Evolutionary conservation across 176 grass and related monocot species (phyloP), one percentile per base, ranked within the genome.

Genomic region (Aegilops speltoides): DNA sequence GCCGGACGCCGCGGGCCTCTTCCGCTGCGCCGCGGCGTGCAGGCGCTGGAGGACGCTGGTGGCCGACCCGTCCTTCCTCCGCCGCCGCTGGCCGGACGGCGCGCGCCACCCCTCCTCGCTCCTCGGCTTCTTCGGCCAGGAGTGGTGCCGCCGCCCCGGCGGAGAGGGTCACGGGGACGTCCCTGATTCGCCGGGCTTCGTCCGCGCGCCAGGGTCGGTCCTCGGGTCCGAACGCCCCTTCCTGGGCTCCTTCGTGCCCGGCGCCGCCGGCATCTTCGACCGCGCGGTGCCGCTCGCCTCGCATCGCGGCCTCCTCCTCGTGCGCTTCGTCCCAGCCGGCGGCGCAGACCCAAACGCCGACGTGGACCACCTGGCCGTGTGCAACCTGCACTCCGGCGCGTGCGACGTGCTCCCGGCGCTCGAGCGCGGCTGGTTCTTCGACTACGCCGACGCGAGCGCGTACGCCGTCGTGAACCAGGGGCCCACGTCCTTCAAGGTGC

Each of bases 11-110:
- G 26, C 46, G 16, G 74, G 54, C 17, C 74, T 77, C 17, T 77
- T 77, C 74, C 74, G 74, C 16, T 77, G 74, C 74, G 74, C 74
- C 26, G 74, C 10, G 48, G 74, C 45, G 26, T 77, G 74, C 74
- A 57, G 48, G 74, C 74, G 74, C 9, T 77, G 74, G 74, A 17
- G 74, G 16, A 4, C 17, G 6, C 74, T 77, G 25, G 26, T 57
- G 16, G 74, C 26, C 9, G 48, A 77, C 48, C 74, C 45, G 2
- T 19, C 46, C 45, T 56, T 77, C 74, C 74, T 77, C 17, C 26
- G 74, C 48, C 28, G 74, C 25, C 48, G 28, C 48, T 77, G 74
- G 74, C 74, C 48, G 17, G 48, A 77, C 24, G 45, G 3, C 25
- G 48, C 74, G 26, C 74, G 74, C 17, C 48, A 57, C 48, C 9